phyloP scores from a whole-genome alignment of 2,329 filamentous ascomycete species.

The Colletotrichum chlorophyti region DNA sequence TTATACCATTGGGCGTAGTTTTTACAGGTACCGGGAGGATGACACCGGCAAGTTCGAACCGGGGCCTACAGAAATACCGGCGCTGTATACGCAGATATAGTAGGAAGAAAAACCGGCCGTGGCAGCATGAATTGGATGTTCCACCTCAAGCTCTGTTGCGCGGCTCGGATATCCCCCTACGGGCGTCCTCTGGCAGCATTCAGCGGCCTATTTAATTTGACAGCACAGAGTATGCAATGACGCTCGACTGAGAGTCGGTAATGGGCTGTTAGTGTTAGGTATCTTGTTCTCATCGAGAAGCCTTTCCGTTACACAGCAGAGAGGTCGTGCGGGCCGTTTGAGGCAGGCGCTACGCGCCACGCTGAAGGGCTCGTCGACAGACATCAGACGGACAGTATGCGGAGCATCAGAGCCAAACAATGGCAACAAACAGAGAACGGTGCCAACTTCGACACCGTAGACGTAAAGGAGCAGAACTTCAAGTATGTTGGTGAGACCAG shows the following conservation, averaged over 20 bases:
- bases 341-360: conserved; percentile 4
- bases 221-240: not conserved
- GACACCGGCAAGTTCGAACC: not conserved
- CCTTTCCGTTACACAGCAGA: not conserved
- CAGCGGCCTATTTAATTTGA: conserved; percentile 1
- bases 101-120: conserved; percentile 1
- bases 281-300: not conserved
- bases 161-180: not conserved
- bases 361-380: not conserved
- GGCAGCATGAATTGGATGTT: conserved; percentile 1
- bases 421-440: not conserved
- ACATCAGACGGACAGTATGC: conserved; percentile 19
- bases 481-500: conserved; percentile 2
- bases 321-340: too few species aligned
- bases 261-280: not conserved
- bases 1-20: not conserved
- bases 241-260: not conserved
- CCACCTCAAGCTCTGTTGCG: not conserved
- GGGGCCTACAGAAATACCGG: not conserved
- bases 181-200: not conserved
- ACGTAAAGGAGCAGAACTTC: conserved; percentile 6
- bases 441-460: conserved; percentile 1
- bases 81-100: conserved; percentile 4
- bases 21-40: too few species aligned
- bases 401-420: conserved; percentile 14